These are phyloP conservation scores for Gnaphalium uliginosum DNA, from an alignment of 129 eudicot genomes.

Conservation along the genomic window DNA sequence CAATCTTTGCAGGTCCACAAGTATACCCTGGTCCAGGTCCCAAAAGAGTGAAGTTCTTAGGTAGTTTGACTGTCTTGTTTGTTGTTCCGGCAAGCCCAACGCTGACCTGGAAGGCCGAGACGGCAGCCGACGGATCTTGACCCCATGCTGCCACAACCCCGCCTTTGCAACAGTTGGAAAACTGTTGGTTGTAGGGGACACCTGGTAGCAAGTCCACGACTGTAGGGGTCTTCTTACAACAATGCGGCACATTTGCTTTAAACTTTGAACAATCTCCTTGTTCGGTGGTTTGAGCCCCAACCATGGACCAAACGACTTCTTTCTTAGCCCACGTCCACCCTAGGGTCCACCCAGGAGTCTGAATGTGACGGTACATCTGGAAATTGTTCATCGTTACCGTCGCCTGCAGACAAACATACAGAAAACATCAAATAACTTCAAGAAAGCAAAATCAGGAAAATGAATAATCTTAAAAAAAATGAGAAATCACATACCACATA, in stretches of 20 bases:
- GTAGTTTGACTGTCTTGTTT: conserved; percentile 79
- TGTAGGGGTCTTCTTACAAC: conserved; percentile 83
- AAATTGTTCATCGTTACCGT: conserved; percentile 78
- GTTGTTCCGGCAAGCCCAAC: conserved; percentile 88
- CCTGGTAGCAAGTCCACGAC: conserved; percentile 87
- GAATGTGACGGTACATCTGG: conserved; percentile 83
- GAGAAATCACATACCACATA: conserved; percentile 50
- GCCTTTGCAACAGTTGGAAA: conserved; percentile 85
- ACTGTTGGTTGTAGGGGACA: conserved; percentile 86
- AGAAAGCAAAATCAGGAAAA: not conserved
- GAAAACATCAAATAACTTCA: not conserved
- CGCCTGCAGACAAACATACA: conserved; percentile 48
- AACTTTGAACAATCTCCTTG: conserved; percentile 98
- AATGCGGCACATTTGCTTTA: conserved; percentile 88
- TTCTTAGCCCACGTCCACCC: conserved; percentile 99
- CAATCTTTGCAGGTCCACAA: conserved; percentile 86
- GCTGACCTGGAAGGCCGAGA: conserved; percentile 76
- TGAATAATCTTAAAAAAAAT: not conserved
- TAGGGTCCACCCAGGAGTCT: conserved; percentile 90
- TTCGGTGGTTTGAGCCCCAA: conserved; percentile 86
- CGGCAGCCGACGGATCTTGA: conserved; percentile 67
- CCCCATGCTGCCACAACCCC: conserved; percentile 84
- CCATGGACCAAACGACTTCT: conserved; percentile 90
- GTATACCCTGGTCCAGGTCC: conserved; percentile 99
- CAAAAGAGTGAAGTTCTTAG: conserved; percentile 77